A percentile compares a stretch with the other conserved stretches of the same genome.
Conservation (phyloP, 129 eudicot genomes). For the Flaveria sonorensis region DNA sequence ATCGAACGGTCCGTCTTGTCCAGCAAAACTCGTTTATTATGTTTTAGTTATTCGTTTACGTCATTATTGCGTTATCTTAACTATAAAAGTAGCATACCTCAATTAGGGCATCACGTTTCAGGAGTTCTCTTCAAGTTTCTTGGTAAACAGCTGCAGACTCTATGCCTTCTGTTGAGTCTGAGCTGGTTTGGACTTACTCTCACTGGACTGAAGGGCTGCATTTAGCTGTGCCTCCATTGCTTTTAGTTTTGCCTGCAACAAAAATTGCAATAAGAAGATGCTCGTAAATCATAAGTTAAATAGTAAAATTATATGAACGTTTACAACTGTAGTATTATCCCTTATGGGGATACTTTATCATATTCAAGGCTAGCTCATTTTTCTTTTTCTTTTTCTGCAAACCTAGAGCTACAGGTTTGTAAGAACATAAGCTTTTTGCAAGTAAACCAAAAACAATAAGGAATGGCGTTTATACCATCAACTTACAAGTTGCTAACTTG, state of each 20-base stretch:
- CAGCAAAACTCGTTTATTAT: background rate
- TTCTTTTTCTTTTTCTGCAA: background rate
- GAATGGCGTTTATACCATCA: background rate
- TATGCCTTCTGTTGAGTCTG: slow-evolving; percentile 47
- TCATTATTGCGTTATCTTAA: slow-evolving; percentile 6
- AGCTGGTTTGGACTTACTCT: slow-evolving; percentile 40
- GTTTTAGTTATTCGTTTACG: background rate
- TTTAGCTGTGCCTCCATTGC: slow-evolving; percentile 59
- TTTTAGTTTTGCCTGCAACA: slow-evolving; percentile 68
- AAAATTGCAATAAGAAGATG: slow-evolving; percentile 18
- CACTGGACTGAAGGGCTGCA: slow-evolving; percentile 51
- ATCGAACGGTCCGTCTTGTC: background rate
- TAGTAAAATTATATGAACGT: background rate
- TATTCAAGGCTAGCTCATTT: slow-evolving; percentile 8
- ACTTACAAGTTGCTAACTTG: background rate
- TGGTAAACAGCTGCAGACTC: slow-evolving; percentile 78
- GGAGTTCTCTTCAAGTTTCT: slow-evolving; percentile 97
- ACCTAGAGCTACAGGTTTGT: slow-evolving; percentile 16
- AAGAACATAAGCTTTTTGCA: slow-evolving; percentile 3
- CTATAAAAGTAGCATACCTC: slow-evolving; percentile 54
- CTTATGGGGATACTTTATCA: slow-evolving; percentile 9
- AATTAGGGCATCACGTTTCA: slow-evolving; percentile 92
- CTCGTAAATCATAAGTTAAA: slow-evolving; percentile 10
- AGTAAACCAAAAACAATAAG: background rate
- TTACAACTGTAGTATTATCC: background rate